Base-by-base conservation (phyloP, 352 stramenopile species). In the Globisporangium okanoganense region DNA sequence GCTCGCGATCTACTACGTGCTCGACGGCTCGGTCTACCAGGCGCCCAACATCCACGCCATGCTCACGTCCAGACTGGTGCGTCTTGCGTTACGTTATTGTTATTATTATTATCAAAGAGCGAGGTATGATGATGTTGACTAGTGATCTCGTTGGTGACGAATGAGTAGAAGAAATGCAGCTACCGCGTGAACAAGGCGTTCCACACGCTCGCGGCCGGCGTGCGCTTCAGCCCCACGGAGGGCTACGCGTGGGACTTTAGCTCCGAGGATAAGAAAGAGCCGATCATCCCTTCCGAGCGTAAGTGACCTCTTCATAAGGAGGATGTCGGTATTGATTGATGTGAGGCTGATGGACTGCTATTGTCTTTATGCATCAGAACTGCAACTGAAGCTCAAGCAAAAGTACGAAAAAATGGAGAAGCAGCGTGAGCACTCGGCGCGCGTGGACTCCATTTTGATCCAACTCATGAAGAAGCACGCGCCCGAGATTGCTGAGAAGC, bases 241-340 rank as follows among this genome's bases (percentile, higher is more conserved):
- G 85, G 85, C 25, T 95, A 95, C 62, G 73, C 85, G 25, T 95
- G 85, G 85, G 85, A 95, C 61, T 95, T 95, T 61, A 95, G 85
- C 68, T 91, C 85, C 52, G 71, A 78, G 33, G 83, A 91, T 67
- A 92, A 92, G 74, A 92, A 92, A 56, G 79, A 86, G 40, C 82
- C 83, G 1, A 72, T 93, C n/a, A 93, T 95, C 44, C 83, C 85
- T 0, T 93, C 83, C 0, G 85, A 95, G 56, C 81, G 85, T 93
- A 63, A 67, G 85, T 82, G n/a, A 43, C n/a, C 2, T 13, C 29
- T 1, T 29, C 25, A 16, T 22, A 31, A 2, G 14, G 2, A 29
- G 2, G 9, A 27, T 29, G 22, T 13, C 2, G 38, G 6, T 33
- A 6, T 57, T 36, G 20, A 55, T 2, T 36, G 10, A 33, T 18